Evolutionary conservation across 2,329 filamentous ascomycete species (phyloP), one percentile per base, ranked within the genome.

Genomic region (Fusarium algeriense): DNA sequence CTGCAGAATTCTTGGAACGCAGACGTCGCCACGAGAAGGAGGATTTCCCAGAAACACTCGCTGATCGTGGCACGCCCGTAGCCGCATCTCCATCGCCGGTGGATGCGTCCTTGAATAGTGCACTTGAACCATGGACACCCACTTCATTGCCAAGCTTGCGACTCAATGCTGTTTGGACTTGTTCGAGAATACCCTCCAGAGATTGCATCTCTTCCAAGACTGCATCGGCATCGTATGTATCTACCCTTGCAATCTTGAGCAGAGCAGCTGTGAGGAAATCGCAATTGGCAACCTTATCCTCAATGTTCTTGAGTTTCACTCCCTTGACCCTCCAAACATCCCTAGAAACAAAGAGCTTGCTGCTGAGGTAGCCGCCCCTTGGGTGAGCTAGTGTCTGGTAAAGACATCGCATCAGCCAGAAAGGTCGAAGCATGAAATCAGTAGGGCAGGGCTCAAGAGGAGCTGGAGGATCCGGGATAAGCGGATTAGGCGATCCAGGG

Each of bases 381-480:
- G 95, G 94, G 77, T 99, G 95, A 20, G 91, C 92, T 46, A 99
- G 89, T 0, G 95, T 97, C 79, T 98, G 94, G 78, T 96, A 97
- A 30, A 99, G 86, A 68, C 93, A 95, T 59, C 96, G 91, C 93
- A 99, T 97, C 46, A 99, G 86, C 96, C 96, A 99, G 81, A 98
- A 99, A 4, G 96, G 97, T 23, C 96, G 91, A n/a, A 98, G 86
- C 76, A 98, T 87, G 65, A 92, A 91, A 43, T 97, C 94, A 38
- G 92, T 93, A 2, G 96, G 96, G 78, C 97, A 99, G 6, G 96
- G 93, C 78, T 99, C 96, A 8, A 99, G 86, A 0, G 94, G 89
- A 26, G 91, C 87, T 15, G 95, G 95, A 2, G 90, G 88, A 71
- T 94, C 90, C 0, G 84, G 77, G 15, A 85, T 84, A n/a, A 87